Percentiles rank a stretch among this genome's conserved stretches.
These are phyloP conservation scores for Jaapia argillacea DNA, from an alignment of 768 basidiomycete species.

Conservation along the genomic window DNA sequence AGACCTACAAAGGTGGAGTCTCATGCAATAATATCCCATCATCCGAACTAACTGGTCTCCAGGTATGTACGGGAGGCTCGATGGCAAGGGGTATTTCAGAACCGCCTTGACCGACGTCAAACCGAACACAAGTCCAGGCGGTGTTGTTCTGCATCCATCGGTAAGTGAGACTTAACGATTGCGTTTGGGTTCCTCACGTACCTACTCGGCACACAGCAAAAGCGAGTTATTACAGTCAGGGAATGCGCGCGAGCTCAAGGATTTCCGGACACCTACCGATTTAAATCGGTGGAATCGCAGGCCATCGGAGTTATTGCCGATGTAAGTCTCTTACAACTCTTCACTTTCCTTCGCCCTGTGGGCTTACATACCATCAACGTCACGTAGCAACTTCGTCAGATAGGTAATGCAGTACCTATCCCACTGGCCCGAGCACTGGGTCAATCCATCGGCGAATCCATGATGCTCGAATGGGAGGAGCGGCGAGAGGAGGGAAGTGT, in stretches of 20 bases:
- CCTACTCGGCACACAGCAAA: constrained; percentile 39
- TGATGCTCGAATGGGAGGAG: constrained; percentile 1
- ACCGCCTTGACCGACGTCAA: constrained; percentile 51
- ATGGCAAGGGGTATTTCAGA: constrained; percentile 40
- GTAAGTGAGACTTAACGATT: constrained; percentile 18
- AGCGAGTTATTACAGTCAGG: constrained; percentile 52
- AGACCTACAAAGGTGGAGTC: too few relatives aligned
- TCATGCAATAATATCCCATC: too few relatives aligned
- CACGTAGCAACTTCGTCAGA: constrained; percentile 60
- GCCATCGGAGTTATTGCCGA: constrained; percentile 31
- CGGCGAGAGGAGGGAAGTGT: background rate
- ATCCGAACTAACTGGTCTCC: too few relatives aligned
- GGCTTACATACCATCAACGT: background rate
- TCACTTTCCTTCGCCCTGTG: background rate
- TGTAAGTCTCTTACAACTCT: constrained; percentile 29
- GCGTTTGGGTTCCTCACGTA: background rate
- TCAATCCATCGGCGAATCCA: constrained; percentile 4
- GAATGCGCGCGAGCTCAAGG: constrained; percentile 73
- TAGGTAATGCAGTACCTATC: constrained; percentile 33
- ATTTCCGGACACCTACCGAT: constrained; percentile 64
- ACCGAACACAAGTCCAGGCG: constrained; percentile 39
- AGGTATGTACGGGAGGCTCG: constrained; percentile 52
- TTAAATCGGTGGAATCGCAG: constrained; percentile 34
- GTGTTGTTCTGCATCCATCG: constrained; percentile 33
- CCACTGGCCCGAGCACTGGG: constrained; percentile 9